Conservation (phyloP, 2,329 filamentous ascomycete genomes). For the Colletotrichum neosansevieriae region DNA sequence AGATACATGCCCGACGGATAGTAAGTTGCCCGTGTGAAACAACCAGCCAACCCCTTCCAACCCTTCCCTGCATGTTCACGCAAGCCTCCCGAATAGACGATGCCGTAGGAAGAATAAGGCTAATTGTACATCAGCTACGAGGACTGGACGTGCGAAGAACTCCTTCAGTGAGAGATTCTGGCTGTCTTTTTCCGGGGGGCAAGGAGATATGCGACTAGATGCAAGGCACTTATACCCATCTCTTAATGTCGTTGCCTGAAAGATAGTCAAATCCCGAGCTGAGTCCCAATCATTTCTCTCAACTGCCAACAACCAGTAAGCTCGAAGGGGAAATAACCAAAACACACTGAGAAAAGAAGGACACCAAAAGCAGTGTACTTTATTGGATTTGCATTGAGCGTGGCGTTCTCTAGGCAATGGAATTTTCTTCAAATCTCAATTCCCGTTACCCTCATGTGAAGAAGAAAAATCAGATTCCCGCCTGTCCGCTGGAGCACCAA, state of each 20-base stretch:
- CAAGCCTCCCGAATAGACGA: conserved; percentile 10
- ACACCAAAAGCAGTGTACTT: conserved; percentile 35
- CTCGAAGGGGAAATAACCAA: conserved; percentile 14
- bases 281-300: conserved; percentile 13
- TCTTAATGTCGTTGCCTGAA: conserved; percentile 35
- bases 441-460: not conserved
- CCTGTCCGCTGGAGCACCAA: not conserved
- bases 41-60: not conserved
- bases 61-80: conserved; percentile 5
- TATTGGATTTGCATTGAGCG: conserved; percentile 37
- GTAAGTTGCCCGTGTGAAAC: conserved; percentile 65
- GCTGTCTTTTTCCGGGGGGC: conserved; percentile 16
- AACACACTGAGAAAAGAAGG: conserved; percentile 11
- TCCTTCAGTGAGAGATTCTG: conserved; percentile 68
- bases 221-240: conserved; percentile 39
- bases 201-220: conserved; percentile 36
- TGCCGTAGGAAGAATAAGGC: conserved; percentile 40
- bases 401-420: conserved; percentile 38
- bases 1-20: conserved; percentile 97
- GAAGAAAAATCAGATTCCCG: not conserved
- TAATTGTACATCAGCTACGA: conserved; percentile 77
- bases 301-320: not conserved
- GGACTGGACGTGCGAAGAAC: conserved; percentile 98
- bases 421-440: conserved; percentile 25
- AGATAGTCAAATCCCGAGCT: conserved; percentile 29